Conservation (phyloP, 495 filamentous ascomycete species). For the Trichoderma parareesei region DNA sequence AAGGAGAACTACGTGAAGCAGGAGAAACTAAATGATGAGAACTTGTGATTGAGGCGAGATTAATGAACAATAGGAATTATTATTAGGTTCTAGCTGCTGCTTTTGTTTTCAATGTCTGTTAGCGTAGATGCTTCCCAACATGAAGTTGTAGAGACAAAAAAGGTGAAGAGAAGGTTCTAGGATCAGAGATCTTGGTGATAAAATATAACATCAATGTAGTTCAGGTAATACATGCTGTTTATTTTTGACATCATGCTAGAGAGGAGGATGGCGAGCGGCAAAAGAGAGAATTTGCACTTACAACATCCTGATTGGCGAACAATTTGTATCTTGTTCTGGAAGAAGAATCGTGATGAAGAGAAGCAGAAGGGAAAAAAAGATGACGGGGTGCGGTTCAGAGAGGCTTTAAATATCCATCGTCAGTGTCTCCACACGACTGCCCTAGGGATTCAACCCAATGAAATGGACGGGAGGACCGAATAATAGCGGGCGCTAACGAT, state of each 20-base stretch:
- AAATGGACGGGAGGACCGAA: neutral
- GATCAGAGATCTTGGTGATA: conserved; percentile 59
- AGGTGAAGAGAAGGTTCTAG: conserved; percentile 19
- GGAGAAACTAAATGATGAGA: no score
- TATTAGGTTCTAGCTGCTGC: neutral
- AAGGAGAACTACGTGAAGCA: no score
- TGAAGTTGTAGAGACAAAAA: conserved; percentile 3
- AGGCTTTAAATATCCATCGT: neutral
- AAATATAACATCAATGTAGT: conserved; percentile 35
- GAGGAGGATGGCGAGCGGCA: neutral
- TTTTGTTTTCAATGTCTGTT: conserved; percentile 11
- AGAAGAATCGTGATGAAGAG: conserved; percentile 11
- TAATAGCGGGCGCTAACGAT: neutral
- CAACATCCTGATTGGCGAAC: conserved; percentile 9
- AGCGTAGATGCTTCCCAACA: conserved; percentile 13
- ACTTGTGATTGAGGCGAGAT: no score
- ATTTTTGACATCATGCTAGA: conserved; percentile 38
- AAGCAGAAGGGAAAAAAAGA: conserved; percentile 11
- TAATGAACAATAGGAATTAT: neutral
- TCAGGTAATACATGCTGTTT: conserved; percentile 67
- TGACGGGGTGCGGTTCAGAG: neutral
- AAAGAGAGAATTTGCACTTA: conserved; percentile 16
- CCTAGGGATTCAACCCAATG: neutral
- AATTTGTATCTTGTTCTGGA: conserved; percentile 2
- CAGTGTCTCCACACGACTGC: neutral